Percentiles rank a stretch among this genome's conserved stretches.
Conservation (phyloP, 1,284 basidiomycete genomes). For the Neolentinus lepideus region DNA sequence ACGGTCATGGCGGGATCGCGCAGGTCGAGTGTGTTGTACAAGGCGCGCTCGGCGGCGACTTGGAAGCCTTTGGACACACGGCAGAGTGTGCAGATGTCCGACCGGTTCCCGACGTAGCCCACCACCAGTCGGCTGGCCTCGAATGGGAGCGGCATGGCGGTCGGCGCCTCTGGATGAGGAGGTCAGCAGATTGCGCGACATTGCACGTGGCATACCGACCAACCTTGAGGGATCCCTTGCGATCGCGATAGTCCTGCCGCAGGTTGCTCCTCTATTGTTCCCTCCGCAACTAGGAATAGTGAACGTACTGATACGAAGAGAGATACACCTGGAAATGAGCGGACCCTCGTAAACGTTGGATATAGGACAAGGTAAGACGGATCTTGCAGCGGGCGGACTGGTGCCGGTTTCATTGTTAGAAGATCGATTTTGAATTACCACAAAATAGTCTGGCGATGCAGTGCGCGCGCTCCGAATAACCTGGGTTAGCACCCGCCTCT, state of each 20-base stretch:
- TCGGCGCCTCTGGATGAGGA: slow-evolving; percentile 1
- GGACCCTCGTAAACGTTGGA: background rate
- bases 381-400: background rate
- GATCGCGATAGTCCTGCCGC: no score
- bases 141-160: slow-evolving; percentile 46
- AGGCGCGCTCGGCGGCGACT: slow-evolving; percentile 42
- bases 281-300: no score
- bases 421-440: background rate
- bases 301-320: no score
- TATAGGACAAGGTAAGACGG: background rate
- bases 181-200: no score
- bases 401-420: background rate
- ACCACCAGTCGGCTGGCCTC: slow-evolving; percentile 52
- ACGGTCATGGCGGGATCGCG: slow-evolving; percentile 29
- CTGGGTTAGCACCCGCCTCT: background rate
- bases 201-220: no score
- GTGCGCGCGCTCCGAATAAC: background rate
- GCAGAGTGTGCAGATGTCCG: slow-evolving; percentile 47
- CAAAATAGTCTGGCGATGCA: background rate
- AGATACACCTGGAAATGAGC: no score
- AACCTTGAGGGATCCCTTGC: no score
- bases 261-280: no score
- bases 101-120: slow-evolving; percentile 37
- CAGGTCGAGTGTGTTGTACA: slow-evolving; percentile 53
- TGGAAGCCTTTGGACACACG: slow-evolving; percentile 49